Evolutionary conservation across 345 rosid genomes (phyloP).

Genomic region (Populus pruinosa): DNA sequence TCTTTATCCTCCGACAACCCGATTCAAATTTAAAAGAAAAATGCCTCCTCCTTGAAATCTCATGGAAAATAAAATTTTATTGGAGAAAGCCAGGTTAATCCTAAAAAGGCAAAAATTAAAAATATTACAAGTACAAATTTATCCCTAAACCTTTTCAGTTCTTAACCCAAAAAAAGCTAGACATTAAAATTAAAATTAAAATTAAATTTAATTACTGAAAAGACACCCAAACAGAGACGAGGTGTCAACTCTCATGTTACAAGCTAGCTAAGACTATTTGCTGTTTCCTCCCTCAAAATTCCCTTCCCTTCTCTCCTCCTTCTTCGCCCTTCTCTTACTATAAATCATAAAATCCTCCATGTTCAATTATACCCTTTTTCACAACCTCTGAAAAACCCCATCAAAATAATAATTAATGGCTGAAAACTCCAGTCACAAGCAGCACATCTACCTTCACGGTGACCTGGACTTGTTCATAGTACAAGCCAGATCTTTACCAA

Average conservation of each 20-base stretch:
- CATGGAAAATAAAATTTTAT: too few relatives aligned
- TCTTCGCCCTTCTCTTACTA: neutral
- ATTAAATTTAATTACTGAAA: too few relatives aligned
- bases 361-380: neutral
- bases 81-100: too few relatives aligned
- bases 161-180: too few relatives aligned
- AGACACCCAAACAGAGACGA: neutral
- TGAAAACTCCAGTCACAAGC: neutral
- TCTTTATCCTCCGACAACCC: too few relatives aligned
- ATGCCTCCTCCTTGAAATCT: too few relatives aligned
- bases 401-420: slow-evolving; percentile 14
- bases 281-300: neutral
- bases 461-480: slow-evolving; percentile 66
- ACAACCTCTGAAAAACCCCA: neutral
- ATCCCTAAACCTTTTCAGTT: too few relatives aligned
- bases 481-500: slow-evolving; percentile 60
- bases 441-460: slow-evolving; percentile 55
- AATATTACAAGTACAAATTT: too few relatives aligned
- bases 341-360: neutral
- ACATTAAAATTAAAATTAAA: too few relatives aligned
- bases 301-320: neutral
- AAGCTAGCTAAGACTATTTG: neutral
- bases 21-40: too few relatives aligned
- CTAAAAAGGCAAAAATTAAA: too few relatives aligned
- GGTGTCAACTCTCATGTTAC: neutral